Evolutionary conservation across 176 grass and related monocot genomes (phyloP).

Genomic region (Elymus sibiricus): DNA sequence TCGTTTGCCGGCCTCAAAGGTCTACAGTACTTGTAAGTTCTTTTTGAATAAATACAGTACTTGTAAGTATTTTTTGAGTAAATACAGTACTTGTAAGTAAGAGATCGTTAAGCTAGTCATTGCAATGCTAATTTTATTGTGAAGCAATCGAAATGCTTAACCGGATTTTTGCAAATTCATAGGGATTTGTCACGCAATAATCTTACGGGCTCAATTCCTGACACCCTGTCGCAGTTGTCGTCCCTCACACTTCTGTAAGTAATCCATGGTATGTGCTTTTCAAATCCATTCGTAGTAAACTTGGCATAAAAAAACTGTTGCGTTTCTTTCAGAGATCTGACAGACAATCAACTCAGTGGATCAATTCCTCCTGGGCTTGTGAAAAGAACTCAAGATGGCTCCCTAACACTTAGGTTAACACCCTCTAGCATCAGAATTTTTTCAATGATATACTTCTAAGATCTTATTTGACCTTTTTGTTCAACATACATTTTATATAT

Average conservation of each 20-base stretch:
- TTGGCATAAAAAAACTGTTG: background rate
- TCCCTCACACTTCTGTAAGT: conserved; percentile 55
- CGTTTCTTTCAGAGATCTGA: conserved; percentile 52
- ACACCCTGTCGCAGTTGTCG: conserved; percentile 32
- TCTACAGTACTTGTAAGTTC: conserved; percentile 39
- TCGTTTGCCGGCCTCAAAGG: conserved; percentile 37
- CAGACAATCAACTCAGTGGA: conserved; percentile 40
- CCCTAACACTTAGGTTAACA: conserved; percentile 40
- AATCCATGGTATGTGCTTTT: background rate
- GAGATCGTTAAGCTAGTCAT: background rate
- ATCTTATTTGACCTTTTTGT: background rate
- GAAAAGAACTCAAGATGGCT: conserved; percentile 39
- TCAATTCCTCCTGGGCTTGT: conserved; percentile 42
- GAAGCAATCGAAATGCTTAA: background rate
- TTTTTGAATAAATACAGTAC: no score
- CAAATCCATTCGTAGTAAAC: background rate
- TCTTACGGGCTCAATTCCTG: conserved; percentile 53
- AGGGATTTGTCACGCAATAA: conserved; percentile 74
- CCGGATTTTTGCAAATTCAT: background rate
- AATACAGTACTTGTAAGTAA: conserved; percentile 38
- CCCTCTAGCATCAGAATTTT: background rate
- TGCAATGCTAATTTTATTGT: background rate
- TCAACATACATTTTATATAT: background rate
- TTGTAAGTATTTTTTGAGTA: no score
- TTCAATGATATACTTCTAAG: background rate